Conservation (phyloP, 352 stramenopile species). For the Saprolegnia parasitica region DNA sequence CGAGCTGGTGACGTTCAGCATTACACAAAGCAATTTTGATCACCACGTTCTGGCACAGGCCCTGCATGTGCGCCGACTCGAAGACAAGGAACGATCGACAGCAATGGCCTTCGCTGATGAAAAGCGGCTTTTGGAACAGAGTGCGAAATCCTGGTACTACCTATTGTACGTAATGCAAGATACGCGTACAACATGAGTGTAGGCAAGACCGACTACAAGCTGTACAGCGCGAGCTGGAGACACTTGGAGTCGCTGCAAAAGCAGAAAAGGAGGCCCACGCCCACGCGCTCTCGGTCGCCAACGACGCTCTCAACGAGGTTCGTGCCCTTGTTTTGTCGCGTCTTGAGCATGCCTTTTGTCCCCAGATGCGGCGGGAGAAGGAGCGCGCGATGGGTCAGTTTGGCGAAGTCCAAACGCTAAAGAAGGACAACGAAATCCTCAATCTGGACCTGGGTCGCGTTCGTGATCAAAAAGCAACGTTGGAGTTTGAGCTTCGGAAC, state of each 20-base stretch:
- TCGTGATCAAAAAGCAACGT: conserved; percentile 28
- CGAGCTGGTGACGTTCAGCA: conserved; percentile 1
- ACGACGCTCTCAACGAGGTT: conserved; percentile 6
- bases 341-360: background rate
- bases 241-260: background rate
- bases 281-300: conserved; percentile 22
- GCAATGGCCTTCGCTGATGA: background rate
- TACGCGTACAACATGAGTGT: background rate
- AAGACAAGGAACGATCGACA: background rate
- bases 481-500: conserved; percentile 39
- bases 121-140: background rate
- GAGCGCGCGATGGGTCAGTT: conserved; percentile 33
- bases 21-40: too few species aligned
- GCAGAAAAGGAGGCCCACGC: conserved; percentile 18
- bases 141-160: background rate
- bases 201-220: conserved; percentile 6
- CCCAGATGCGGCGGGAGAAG: conserved; percentile 20
- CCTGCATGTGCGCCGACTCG: background rate
- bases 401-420: conserved; percentile 34
- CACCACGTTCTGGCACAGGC: background rate
- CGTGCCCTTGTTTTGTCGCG: background rate
- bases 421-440: conserved; percentile 41
- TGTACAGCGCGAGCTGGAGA: background rate
- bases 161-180: background rate
- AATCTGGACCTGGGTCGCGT: conserved; percentile 38